phyloP scores from a whole-genome alignment of 345 rosid species.

The Lumnitzera littorea region DNA sequence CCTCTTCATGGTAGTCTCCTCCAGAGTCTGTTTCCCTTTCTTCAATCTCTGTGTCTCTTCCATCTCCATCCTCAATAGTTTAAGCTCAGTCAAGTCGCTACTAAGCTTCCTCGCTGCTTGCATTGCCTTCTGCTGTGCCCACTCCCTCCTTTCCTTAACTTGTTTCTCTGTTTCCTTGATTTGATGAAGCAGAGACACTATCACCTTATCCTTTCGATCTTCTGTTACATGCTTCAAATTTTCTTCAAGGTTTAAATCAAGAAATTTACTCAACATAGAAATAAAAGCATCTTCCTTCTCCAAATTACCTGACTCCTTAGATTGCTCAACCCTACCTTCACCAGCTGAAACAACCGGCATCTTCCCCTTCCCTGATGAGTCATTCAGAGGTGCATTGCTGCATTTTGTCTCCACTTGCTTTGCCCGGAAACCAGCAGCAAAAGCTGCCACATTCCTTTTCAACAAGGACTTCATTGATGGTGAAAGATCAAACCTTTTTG shows the following conservation, averaged over 20 bases:
- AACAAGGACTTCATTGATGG: conserved; percentile 76
- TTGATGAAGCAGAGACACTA: conserved; percentile 50
- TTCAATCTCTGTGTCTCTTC: conserved; percentile 77
- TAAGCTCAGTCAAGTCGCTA: conserved; percentile 72
- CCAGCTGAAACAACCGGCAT: conserved; percentile 16
- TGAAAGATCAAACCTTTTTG: conserved; percentile 81
- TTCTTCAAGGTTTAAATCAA: conserved; percentile 73
- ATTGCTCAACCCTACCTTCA: conserved; percentile 26
- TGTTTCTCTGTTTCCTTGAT: conserved; percentile 72
- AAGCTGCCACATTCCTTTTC: conserved; percentile 79
- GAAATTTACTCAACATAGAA: conserved; percentile 57
- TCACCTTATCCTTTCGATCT: conserved; percentile 71
- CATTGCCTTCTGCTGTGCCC: conserved; percentile 97
- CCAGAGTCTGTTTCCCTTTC: conserved; percentile 77
- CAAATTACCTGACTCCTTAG: conserved; percentile 34
- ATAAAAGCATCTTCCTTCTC: conserved; percentile 48
- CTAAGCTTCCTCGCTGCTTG: conserved; percentile 93
- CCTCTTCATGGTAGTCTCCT: conserved; percentile 72
- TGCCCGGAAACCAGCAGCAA: conserved; percentile 86
- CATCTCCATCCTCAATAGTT: conserved; percentile 71
- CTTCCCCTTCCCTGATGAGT: conserved; percentile 22
- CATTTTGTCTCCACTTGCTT: conserved; percentile 44
- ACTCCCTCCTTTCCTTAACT: conserved; percentile 79
- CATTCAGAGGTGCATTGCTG: conserved; percentile 22
- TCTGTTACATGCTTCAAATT: conserved; percentile 47